phyloP scores from a whole-genome alignment of 2,329 filamentous ascomycete genomes.

The Zymoseptoria passerinii region DNA sequence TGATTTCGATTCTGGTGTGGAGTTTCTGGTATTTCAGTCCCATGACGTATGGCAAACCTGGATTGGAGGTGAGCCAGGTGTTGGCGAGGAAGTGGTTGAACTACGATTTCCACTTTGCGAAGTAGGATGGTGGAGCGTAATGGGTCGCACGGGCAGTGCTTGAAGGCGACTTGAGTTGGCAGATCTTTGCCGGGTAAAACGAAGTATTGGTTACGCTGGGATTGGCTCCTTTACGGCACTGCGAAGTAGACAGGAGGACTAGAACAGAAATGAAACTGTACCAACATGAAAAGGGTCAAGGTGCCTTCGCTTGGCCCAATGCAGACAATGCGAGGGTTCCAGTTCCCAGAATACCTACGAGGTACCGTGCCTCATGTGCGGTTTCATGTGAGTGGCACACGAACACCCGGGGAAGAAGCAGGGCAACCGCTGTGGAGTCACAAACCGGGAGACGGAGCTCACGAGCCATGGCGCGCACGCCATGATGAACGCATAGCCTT shows the following conservation, averaged over 20 bases:
- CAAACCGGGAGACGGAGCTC: neutral
- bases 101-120: conserved; percentile 97
- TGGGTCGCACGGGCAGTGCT: neutral
- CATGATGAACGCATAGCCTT: neutral
- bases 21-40: conserved; percentile 92
- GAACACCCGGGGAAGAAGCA: neutral
- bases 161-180: neutral
- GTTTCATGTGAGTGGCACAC: neutral
- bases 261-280: neutral
- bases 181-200: neutral
- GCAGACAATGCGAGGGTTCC: neutral
- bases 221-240: neutral
- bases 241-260: neutral
- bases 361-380: neutral
- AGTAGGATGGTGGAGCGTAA: conserved; percentile 48
- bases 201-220: neutral
- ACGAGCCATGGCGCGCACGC: neutral
- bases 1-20: conserved; percentile 60
- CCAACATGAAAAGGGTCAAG: neutral
- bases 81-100: conserved; percentile 86
- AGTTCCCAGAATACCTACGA: neutral
- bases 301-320: neutral
- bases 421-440: neutral
- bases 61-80: conserved; percentile 70
- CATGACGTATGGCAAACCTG: conserved; percentile 89